These are phyloP conservation scores for Stephanodiscus triporus DNA, from an alignment of 108 stramenopile genomes.

Conservation along the genomic window DNA sequence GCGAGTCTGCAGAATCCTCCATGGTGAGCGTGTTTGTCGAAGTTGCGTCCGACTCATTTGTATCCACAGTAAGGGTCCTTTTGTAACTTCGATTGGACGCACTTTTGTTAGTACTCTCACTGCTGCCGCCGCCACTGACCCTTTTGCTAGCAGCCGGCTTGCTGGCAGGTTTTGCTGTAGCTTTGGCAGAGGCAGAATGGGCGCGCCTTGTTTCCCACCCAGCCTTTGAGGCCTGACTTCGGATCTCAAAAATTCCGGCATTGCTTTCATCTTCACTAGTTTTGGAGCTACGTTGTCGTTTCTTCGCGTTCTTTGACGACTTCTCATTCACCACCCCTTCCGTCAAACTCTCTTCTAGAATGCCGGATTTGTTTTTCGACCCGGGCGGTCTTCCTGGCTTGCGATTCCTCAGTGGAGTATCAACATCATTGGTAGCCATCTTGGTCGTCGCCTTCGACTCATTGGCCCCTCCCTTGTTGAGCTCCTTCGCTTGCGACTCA, in stretches of 20 bases:
- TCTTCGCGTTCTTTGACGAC: slow-evolving; percentile 8
- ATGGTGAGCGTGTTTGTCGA: slow-evolving; percentile 2
- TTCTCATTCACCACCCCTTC: slow-evolving; percentile 4
- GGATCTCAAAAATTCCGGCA: neutral
- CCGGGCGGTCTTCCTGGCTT: slow-evolving; percentile 23
- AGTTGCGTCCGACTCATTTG: slow-evolving; percentile 23
- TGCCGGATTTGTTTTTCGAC: neutral
- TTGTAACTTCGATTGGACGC: slow-evolving; percentile 24
- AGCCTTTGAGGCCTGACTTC: neutral
- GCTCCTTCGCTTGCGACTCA: slow-evolving; percentile 2
- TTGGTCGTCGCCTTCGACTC: neutral
- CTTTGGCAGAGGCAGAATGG: slow-evolving; percentile 9
- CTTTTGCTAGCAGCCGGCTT: slow-evolving; percentile 16
- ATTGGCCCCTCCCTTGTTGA: neutral
- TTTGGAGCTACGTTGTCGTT: slow-evolving; percentile 9
- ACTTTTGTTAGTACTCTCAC: neutral
- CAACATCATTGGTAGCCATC: slow-evolving; percentile 1
- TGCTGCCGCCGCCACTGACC: slow-evolving; percentile 7
- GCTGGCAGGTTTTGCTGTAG: neutral
- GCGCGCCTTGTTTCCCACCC: slow-evolving; percentile 21
- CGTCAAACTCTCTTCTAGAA: neutral
- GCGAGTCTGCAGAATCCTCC: slow-evolving; percentile 11
- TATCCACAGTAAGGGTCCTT: slow-evolving; percentile 18
- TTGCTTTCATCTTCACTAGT: slow-evolving; percentile 9
- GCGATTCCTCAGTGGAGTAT: slow-evolving; percentile 32